Base-by-base conservation (phyloP, 2,329 filamentous ascomycete genomes). In the Colletotrichum somersetense region DNA sequence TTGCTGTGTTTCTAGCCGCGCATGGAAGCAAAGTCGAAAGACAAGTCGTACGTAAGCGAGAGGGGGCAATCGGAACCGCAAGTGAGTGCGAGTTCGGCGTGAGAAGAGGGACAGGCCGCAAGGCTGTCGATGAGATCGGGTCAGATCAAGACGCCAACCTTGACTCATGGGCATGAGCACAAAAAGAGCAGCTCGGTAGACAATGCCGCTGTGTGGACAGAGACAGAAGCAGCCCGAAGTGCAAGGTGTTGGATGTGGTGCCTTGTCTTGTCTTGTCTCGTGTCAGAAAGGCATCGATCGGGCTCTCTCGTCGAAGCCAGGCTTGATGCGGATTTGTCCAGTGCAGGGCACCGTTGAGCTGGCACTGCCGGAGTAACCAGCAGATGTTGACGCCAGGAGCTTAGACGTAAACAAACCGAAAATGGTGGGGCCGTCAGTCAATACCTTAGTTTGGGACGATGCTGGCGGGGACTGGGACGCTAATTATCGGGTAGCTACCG, bases 291-390 rank as follows among this genome's bases (percentile, higher is more conserved):
- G 38, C 44, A 50, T 23, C 52, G 35, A 50, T 23, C 52, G 35
- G 46, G 61, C 14, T 30, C 30, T 63, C 16, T 53, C n/a, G 14
- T 50, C 61, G 48, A 53, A 26, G 12, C n/a, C 50, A 52, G 35
- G 57, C 57, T 46, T 46, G 42, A 57, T 67, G 64, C 68, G 61
- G 57, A 23, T 55, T 66, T 56, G 30, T 42, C 66, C 53, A 69
- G 61, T 50, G 26, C 55, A 50, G 53, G 59, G 66, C 59, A 46
- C 46, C 69, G 66, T 72, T 72, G 69, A 72, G 69, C 66, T 72
- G 59, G 62, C 62, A 71, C 71, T 73, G 71, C 71, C 71, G 67
- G 56, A 71, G 71, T 73, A 67, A 71, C 67, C 71, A 73, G 67
- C 46, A 30, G 50, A 66, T 71, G 66, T 71, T 71, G 66, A 71